Conservation (phyloP, 1,284 basidiomycete genomes). For the Naganishia liquefaciens region DNA sequence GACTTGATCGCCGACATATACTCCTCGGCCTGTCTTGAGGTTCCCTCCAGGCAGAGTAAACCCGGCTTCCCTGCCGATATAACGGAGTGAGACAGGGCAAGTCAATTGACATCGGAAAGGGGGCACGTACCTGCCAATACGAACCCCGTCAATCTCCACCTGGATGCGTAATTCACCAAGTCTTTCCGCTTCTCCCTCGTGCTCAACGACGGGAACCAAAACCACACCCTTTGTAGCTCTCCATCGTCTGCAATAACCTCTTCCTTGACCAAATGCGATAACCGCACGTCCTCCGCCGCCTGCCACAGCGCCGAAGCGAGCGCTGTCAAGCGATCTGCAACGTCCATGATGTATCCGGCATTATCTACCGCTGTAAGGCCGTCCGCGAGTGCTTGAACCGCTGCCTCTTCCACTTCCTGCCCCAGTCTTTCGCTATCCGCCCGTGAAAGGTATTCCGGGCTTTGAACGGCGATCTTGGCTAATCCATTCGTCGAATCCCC, state of each 20-base stretch:
- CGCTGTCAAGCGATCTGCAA: not conserved
- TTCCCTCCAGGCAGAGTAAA: slow-evolving; percentile 55
- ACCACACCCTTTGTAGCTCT: slow-evolving; percentile 49
- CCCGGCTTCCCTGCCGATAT: slow-evolving; percentile 53
- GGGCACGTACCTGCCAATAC: slow-evolving; percentile 50
- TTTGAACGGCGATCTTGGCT: slow-evolving; percentile 9
- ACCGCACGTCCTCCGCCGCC: not conserved
- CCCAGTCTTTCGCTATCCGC: not conserved
- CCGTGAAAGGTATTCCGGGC: slow-evolving; percentile 21
- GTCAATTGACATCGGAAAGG: not conserved
- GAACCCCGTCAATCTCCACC: slow-evolving; percentile 53
- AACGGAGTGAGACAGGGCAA: not conserved
- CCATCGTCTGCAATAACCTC: slow-evolving; percentile 2
- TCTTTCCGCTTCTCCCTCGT: slow-evolving; percentile 54
- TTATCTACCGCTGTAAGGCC: slow-evolving; percentile 2
- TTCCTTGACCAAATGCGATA: not conserved
- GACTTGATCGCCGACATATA: slow-evolving; percentile 56
- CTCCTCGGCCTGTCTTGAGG: slow-evolving; percentile 44
- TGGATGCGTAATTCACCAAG: slow-evolving; percentile 50
- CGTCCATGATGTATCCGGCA: slow-evolving; percentile 20
- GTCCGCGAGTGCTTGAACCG: not conserved
- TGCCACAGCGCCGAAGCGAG: not conserved
- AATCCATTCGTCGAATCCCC: not conserved
- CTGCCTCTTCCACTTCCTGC: not conserved
- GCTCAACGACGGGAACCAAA: slow-evolving; percentile 53